Evolutionary conservation across 768 basidiomycete species (phyloP).

Genomic region (Xerocomus spinulosus): DNA sequence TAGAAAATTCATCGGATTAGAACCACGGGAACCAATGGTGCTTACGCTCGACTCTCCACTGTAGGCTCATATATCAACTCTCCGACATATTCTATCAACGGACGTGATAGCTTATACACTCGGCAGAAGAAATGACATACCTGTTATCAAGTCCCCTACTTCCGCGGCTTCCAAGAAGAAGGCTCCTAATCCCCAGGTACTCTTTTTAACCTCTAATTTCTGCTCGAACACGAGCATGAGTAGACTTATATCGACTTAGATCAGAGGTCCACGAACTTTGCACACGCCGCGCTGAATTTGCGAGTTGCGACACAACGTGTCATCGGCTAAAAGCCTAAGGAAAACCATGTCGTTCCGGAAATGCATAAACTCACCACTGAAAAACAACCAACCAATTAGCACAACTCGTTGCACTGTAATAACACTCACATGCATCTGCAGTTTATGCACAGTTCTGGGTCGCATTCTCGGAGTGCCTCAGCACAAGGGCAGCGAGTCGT

Average conservation of each 20-base stretch:
- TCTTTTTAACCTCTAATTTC: slow-evolving; percentile 41
- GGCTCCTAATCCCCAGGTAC: slow-evolving; percentile 51
- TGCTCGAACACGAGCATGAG: slow-evolving; percentile 20
- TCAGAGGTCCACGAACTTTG: slow-evolving; percentile 36
- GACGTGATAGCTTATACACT: neutral
- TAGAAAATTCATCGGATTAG: neutral
- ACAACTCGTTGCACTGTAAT: neutral
- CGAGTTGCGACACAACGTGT: slow-evolving; percentile 43
- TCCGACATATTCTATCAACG: slow-evolving; percentile 56
- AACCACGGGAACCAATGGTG: slow-evolving; percentile 1
- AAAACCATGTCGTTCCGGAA: neutral
- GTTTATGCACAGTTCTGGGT: slow-evolving; percentile 55
- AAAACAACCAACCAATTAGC: neutral
- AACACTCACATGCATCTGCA: slow-evolving; percentile 47
- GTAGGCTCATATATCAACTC: slow-evolving; percentile 53
- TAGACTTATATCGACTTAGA: neutral
- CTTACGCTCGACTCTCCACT: slow-evolving; percentile 48
- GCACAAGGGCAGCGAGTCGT: slow-evolving; percentile 50
- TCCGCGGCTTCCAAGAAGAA: slow-evolving; percentile 44
- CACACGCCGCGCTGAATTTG: slow-evolving; percentile 41
- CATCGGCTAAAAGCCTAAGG: slow-evolving; percentile 20
- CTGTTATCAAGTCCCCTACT: slow-evolving; percentile 46
- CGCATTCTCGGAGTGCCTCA: slow-evolving; percentile 53
- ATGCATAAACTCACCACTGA: slow-evolving; percentile 22
- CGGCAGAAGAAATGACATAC: slow-evolving; percentile 16